These are phyloP conservation scores for Melastoma candidum DNA, from an alignment of 441 rosid genomes.

Conservation along the genomic window DNA sequence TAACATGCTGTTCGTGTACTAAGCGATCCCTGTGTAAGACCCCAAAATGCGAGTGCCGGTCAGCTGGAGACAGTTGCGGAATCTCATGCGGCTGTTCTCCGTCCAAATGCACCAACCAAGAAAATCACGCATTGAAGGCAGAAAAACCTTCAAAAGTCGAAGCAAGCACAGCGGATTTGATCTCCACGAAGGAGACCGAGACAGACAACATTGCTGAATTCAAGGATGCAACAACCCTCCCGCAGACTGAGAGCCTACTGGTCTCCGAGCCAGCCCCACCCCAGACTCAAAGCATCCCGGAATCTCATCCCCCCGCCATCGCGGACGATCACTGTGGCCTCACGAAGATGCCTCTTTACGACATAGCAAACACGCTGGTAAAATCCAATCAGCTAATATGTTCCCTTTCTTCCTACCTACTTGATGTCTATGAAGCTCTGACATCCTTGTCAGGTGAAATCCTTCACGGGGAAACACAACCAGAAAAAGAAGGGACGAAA, in stretches of 20 bases:
- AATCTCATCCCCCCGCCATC: no score
- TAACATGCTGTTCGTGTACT: slow-evolving; percentile 67
- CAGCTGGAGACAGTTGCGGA: slow-evolving; percentile 54
- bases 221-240: slow-evolving; percentile 7
- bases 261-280: slow-evolving; percentile 6
- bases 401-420: background rate
- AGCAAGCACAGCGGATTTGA: slow-evolving; percentile 10
- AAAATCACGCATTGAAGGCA: slow-evolving; percentile 12
- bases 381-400: no score
- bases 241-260: slow-evolving; percentile 6
- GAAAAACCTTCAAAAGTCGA: slow-evolving; percentile 16
- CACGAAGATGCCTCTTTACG: no score
- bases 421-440: background rate
- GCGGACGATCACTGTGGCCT: no score
- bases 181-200: slow-evolving; percentile 15
- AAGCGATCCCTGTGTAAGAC: slow-evolving; percentile 75
- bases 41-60: slow-evolving; percentile 56
- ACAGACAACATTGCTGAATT: slow-evolving; percentile 15
- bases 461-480: no score
- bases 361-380: no score
- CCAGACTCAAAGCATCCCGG: no score
- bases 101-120: slow-evolving; percentile 65
- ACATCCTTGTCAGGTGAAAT: background rate
- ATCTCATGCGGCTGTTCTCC: slow-evolving; percentile 54
- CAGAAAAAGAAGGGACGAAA: no score